These are phyloP conservation scores for Neurospora discreta DNA, from an alignment of 495 filamentous ascomycete species.

Conservation along the genomic window DNA sequence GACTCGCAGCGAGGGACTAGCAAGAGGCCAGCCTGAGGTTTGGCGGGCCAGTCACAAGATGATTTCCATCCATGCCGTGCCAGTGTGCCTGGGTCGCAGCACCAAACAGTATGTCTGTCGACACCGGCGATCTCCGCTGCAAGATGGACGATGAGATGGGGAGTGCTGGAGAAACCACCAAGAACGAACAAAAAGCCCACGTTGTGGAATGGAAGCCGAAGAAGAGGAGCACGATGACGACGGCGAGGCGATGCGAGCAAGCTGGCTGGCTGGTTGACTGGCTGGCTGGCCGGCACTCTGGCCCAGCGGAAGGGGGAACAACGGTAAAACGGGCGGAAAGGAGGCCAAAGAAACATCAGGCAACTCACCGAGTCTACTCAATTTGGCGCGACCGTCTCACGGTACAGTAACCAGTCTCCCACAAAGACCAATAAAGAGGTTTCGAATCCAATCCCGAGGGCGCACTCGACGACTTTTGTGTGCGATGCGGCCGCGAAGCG, in stretches of 20 bases:
- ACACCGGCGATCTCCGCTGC: not conserved
- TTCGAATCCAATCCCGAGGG: constrained; percentile 5
- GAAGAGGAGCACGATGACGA: constrained; percentile 1
- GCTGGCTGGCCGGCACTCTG: constrained; percentile 2
- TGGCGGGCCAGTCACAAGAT: constrained; percentile 13
- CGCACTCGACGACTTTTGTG: constrained; percentile 1
- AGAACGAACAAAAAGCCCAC: not conserved
- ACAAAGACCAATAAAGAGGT: not conserved
- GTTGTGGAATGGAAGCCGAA: not conserved
- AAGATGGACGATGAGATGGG: not conserved
- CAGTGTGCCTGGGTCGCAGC: not conserved
- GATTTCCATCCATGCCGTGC: constrained; percentile 9
- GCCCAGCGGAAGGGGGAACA: not conserved
- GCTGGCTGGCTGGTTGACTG: constrained; percentile 2
- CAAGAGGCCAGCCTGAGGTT: constrained; percentile 7
- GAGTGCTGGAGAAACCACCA: constrained; percentile 4
- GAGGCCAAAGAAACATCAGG: not conserved
- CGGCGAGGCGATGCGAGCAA: not conserved
- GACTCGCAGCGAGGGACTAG: not conserved
- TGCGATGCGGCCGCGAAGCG: constrained; percentile 4
- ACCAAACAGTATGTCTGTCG: constrained; percentile 1
- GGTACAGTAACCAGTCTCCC: constrained; percentile 3
- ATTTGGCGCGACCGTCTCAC: not conserved
- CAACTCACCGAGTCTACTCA: constrained; percentile 4
- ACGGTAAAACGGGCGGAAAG: not conserved